Evolutionary conservation across 192 early-diverging fungal species (phyloP), one percentile per base, ranked within the genome.

Genomic region (Coemansia sp.): DNA sequence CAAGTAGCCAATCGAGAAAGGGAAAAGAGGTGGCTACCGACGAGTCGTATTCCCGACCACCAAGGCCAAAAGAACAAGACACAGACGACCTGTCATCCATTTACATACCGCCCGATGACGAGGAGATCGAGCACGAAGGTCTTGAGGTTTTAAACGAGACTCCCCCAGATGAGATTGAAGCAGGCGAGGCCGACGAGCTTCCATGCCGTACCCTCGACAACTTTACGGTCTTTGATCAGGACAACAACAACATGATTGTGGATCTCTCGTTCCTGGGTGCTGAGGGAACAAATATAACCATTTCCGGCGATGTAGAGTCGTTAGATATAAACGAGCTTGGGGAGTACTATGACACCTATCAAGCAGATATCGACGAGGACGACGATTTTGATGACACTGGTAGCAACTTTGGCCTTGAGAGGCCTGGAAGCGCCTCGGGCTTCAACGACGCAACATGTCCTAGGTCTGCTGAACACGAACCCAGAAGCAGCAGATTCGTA

Each of bases 161-260:
- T 12, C 40, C 67, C 23, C 61, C 57, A 10, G 68, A 41, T 5
- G 78, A 76, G 15, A 9, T 40, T 5, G 67, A 66, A 15, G 63
- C 49, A 7, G 77, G 70, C 39, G 44, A 42, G 9, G 64, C 15
- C 23, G 76, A 75, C 23, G 72, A 78, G 21, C 49, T 84, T 13
- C 85, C 85, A 0, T 84, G 84, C 42, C 84, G 87, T 23, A 71
- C 67, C 9, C 68, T 88, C 18, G 77, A 86, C 56, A 69, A 86
- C 65, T 88, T 88, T 77, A 72, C 85, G 6, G 64, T 86, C 15
- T 87, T 73, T 61, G 84, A 87, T 60, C 58, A 72, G 42, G 58
- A 64, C 37, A 5, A 60, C 56, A 60, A 64, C 13, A 83, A 85
- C 45, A 18, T 13, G 21, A 40, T 84, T n/a, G 48, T 73, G 2